Evolutionary conservation across 305 asterid species (phyloP).

Genomic region (Withania somnifera): DNA sequence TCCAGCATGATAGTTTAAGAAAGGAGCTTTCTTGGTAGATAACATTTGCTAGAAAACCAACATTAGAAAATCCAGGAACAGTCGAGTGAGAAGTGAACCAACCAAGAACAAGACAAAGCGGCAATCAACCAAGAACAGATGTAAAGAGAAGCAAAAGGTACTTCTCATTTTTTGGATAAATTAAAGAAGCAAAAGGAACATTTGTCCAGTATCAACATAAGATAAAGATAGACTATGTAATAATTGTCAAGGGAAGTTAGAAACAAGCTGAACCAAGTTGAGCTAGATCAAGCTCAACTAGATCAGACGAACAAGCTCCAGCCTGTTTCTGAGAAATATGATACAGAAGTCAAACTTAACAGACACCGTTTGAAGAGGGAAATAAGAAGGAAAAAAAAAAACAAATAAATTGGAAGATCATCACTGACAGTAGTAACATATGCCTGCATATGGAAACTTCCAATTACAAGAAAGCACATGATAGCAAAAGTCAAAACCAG

Average conservation of each 20-base stretch:
- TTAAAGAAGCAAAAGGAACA: not conserved
- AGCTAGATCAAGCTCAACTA: not conserved
- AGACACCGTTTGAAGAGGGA: not conserved
- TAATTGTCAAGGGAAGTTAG: not conserved
- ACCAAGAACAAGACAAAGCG: not conserved
- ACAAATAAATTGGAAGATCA: not conserved
- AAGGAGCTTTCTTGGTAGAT: not conserved
- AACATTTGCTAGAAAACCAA: not conserved
- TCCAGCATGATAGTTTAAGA: not conserved
- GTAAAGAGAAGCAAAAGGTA: not conserved
- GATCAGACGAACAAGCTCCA: not conserved
- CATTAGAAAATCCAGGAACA: not conserved
- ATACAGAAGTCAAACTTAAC: not conserved
- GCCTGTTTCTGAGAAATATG: not conserved
- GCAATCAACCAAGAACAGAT: not conserved
- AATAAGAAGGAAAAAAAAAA: not conserved
- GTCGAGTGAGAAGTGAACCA: not conserved
- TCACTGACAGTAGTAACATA: not conserved
- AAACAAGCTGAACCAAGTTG: not conserved
- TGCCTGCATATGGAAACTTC: not conserved
- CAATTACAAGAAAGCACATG: not conserved
- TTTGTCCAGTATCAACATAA: not conserved
- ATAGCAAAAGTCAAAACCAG: not conserved
- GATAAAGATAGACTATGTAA: not conserved
- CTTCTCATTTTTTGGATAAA: not conserved